Conservation (phyloP, 176 grass and related monocot genomes). For the Raddia distichophylla region DNA sequence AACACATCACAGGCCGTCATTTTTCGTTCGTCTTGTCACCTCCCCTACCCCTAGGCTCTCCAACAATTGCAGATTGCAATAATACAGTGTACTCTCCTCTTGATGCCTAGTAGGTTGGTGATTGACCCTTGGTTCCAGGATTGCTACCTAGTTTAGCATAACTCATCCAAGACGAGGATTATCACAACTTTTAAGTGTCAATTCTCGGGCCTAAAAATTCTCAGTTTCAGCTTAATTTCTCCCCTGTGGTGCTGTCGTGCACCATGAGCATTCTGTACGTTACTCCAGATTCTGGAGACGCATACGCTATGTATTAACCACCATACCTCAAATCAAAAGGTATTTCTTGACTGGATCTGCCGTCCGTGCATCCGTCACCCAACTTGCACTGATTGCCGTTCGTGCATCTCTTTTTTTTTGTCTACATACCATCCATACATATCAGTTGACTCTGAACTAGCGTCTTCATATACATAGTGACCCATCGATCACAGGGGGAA, state of each 20-base stretch:
- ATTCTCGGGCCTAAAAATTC: slow-evolving; percentile 48
- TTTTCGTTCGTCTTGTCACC: slow-evolving; percentile 31
- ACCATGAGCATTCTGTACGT: slow-evolving; percentile 17
- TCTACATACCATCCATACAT: background rate
- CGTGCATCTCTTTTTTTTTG: too few relatives aligned
- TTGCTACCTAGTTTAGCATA: slow-evolving; percentile 58
- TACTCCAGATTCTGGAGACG: slow-evolving; percentile 43
- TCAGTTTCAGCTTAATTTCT: slow-evolving; percentile 29
- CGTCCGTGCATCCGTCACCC: background rate
- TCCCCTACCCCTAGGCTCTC: slow-evolving; percentile 27
- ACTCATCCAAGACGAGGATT: slow-evolving; percentile 59
- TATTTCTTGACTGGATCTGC: slow-evolving; percentile 11
- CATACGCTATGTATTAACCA: slow-evolving; percentile 45
- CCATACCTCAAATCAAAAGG: slow-evolving; percentile 34
- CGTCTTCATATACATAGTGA: too few relatives aligned
- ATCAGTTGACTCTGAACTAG: too few relatives aligned
- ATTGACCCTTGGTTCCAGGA: slow-evolving; percentile 38
- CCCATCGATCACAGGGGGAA: too few relatives aligned
- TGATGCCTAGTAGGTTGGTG: slow-evolving; percentile 50
- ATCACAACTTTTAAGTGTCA: slow-evolving; percentile 69
- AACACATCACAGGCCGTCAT: background rate
- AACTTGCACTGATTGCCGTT: background rate
- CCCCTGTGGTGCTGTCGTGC: background rate
- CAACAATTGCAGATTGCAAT: slow-evolving; percentile 50
- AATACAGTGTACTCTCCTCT: slow-evolving; percentile 53